Conservation (phyloP, 331 rosid species). For the Telfairia occidentalis region DNA sequence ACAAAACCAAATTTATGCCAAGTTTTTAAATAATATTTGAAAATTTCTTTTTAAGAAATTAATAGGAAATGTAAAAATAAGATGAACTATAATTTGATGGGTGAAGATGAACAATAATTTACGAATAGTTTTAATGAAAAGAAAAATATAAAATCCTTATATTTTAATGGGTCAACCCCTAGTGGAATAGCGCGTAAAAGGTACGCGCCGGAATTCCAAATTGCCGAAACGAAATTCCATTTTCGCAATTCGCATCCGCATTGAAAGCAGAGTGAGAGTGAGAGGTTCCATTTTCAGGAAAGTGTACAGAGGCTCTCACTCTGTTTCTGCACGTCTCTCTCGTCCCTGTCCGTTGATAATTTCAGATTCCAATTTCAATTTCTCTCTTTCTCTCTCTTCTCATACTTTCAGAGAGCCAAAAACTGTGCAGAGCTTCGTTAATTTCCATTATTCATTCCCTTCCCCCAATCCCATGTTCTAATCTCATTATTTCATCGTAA, state of each 20-base stretch:
- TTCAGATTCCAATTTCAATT: not conserved
- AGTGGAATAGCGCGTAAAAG: not conserved
- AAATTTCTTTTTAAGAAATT: too few species aligned
- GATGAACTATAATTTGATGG: too few species aligned
- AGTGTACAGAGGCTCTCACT: not conserved
- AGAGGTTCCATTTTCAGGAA: not conserved
- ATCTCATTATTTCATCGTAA: not conserved
- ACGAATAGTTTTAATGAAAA: not conserved
- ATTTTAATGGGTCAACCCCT: not conserved
- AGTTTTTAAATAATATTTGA: too few species aligned
- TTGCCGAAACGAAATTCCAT: not conserved
- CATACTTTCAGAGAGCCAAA: constrained; percentile 11
- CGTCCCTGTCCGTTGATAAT: not conserved
- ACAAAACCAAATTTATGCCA: too few species aligned
- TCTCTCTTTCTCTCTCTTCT: constrained; percentile 12
- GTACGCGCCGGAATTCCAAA: constrained; percentile 4
- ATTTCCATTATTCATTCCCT: not conserved
- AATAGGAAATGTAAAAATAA: too few species aligned
- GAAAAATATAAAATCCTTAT: not conserved
- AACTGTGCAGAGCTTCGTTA: not conserved
- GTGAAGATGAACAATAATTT: too few species aligned
- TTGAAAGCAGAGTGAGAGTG: constrained; percentile 8
- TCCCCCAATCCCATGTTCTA: not conserved
- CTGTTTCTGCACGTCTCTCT: not conserved
- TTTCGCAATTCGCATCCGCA: not conserved